A percentile compares a stretch with the other conserved stretches of the same genome.
Conservation (phyloP, 139 green algal genomes). For the Klebsormidium nitens region DNA sequence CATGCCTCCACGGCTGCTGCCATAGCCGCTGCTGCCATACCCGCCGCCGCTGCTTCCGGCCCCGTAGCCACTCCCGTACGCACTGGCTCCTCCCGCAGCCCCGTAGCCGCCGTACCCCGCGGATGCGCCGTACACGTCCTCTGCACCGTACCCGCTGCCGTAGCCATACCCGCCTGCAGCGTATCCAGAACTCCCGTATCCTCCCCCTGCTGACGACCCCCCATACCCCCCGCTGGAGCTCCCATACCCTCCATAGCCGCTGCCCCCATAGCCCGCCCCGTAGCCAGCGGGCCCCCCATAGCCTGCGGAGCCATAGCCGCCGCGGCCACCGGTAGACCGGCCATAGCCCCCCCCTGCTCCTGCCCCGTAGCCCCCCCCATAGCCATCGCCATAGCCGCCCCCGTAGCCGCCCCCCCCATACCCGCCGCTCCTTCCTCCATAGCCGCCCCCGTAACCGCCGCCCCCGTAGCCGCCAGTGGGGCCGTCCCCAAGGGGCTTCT, state of each 20-base stretch:
- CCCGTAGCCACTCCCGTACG: background rate
- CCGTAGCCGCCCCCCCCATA: constrained; percentile 15
- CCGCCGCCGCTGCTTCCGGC: constrained; percentile 5
- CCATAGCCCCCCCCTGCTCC: constrained; percentile 11
- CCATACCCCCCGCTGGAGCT: background rate
- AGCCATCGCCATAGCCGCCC: constrained; percentile 19
- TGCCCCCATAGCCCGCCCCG: constrained; percentile 7
- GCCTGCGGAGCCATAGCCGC: background rate
- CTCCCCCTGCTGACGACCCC: background rate
- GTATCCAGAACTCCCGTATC: constrained; percentile 36
- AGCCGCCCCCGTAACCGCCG: background rate
- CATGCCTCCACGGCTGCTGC: constrained; percentile 7
- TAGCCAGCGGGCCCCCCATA: background rate
- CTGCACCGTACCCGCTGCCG: constrained; percentile 22
- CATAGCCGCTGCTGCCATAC: constrained; percentile 16
- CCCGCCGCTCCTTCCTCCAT: background rate
- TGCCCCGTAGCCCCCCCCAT: constrained; percentile 16
- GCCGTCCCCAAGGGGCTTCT: constrained; percentile 3
- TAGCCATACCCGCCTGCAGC: background rate
- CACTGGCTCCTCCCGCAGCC: background rate
- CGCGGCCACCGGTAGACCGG: constrained; percentile 17
- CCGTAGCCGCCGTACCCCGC: constrained; percentile 31
- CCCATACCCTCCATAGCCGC: constrained; percentile 18
- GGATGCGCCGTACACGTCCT: background rate
- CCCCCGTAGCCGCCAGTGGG: constrained; percentile 7